Evolutionary conservation across 345 rosid species (phyloP), one percentile per base, ranked within the genome.

Genomic region (Anastatica hierochuntica): DNA sequence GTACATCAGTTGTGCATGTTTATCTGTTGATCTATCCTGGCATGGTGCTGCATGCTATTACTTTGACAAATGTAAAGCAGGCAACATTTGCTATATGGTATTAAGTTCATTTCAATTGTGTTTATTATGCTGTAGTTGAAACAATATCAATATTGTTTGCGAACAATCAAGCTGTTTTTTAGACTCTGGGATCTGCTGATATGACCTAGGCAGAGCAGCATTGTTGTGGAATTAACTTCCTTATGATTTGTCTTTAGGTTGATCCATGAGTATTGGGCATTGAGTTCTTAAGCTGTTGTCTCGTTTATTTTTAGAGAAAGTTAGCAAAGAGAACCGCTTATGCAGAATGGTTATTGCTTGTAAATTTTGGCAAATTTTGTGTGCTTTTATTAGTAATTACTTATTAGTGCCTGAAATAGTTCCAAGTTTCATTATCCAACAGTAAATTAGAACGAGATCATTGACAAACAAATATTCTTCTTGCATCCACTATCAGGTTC

Each of bases 401-500:
- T 36, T 8, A 19, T n/a, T 36, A 16, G 8, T 50, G 27, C 12
- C 49, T 30, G 0, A 37, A 61, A 50, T 33, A 13, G 60, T 35
- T 63, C 12, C 56, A 8, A 33, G 37, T 44, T 36, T 41, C 39
- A 43, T 47, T 46, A 48, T 39, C 20, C 19, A 46, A 39, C 41
- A 30, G 43, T 45, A 27, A 20, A 15, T 36, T 37, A 43, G n/a
- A 6, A 35, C 12, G 11, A 20, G 46, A 26, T 26, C 31, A 23
- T 30, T 71, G 49, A 55, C 33, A 13, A 53, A 49, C 8, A 16
- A 46, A 42, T 44, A 34, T 21, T 40, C 43, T 16, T 42, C 20
- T 63, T 35, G 54, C 53, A 24, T 29, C 4, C 34, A 30, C 75
- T 16, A 60, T 14, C 76, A 94, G 99, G 97, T 94, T 44, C 81